A percentile compares a stretch with the other conserved stretches of the same genome.
These are phyloP conservation scores for Firmiana major DNA, from an alignment of 345 rosid genomes.

Conservation along the genomic window DNA sequence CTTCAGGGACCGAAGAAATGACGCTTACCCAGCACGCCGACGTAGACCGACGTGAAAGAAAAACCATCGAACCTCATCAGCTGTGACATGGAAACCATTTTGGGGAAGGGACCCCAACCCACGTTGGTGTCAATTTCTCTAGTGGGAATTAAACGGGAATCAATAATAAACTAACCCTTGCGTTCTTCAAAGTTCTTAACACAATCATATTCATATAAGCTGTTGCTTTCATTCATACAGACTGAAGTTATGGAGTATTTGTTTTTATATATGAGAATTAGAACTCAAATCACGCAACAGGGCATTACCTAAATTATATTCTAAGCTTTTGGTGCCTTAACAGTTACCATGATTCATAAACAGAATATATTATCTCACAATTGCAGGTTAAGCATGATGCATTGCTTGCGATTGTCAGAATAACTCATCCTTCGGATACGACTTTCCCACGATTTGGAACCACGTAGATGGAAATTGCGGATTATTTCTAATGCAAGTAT, in stretches of 20 bases:
- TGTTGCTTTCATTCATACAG: neutral
- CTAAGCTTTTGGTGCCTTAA: neutral
- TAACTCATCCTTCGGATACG: neutral
- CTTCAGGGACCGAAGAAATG: slow-evolving; percentile 6
- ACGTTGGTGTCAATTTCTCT: neutral
- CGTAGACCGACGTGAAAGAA: slow-evolving; percentile 16
- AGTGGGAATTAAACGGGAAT: neutral
- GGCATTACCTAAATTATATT: neutral
- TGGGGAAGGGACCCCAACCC: neutral
- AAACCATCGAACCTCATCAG: slow-evolving; percentile 23
- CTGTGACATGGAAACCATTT: slow-evolving; percentile 47
- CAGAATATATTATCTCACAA: neutral
- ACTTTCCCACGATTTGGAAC: too few species aligned
- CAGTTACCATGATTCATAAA: neutral
- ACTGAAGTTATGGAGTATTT: neutral
- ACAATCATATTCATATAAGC: neutral
- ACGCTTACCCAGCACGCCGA: slow-evolving; percentile 7
- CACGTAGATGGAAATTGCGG: too few species aligned
- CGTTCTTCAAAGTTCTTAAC: neutral
- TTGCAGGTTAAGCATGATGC: neutral
- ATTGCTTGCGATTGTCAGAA: neutral
- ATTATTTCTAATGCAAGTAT: too few species aligned
- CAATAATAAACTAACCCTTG: too few species aligned
- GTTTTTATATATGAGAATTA: neutral
- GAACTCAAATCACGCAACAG: neutral